Conservation (phyloP, 352 stramenopile genomes). For the Pythium rishiriense region DNA sequence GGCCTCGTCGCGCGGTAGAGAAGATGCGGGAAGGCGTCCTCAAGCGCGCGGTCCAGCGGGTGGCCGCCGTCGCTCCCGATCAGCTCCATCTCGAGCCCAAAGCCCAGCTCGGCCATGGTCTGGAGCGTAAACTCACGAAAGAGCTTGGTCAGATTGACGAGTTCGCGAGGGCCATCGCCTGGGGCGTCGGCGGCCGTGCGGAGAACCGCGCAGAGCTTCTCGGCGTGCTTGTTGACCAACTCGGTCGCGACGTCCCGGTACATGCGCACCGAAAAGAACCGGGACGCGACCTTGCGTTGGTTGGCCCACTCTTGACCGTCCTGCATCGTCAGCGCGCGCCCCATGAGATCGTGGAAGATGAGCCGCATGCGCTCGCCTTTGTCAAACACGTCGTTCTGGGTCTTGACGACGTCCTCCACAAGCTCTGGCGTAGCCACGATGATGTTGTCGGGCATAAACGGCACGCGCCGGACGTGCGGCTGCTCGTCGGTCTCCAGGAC, state of each 20-base stretch:
- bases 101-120: conserved; percentile 32
- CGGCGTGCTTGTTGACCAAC: conserved; percentile 17
- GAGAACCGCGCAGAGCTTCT: conserved; percentile 5
- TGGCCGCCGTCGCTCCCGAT: conserved; percentile 12
- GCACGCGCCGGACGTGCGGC: conserved; percentile 13
- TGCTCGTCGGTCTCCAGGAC: conserved; percentile 3
- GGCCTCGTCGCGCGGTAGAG: conserved; percentile 7
- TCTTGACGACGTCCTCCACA: conserved; percentile 26
- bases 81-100: conserved; percentile 22
- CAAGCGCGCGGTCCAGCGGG: conserved; percentile 12
- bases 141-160: conserved; percentile 22
- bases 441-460: conserved; percentile 12
- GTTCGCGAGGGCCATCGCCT: background rate
- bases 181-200: too few relatives aligned
- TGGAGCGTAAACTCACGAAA: conserved; percentile 28
- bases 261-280: conserved; percentile 20
- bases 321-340: conserved; percentile 18
- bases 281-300: conserved; percentile 20
- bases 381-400: conserved; percentile 22
- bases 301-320: conserved; percentile 23
- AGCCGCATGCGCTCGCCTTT: conserved; percentile 13
- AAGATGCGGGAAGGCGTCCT: background rate
- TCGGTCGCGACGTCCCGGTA: conserved; percentile 11
- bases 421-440: conserved; percentile 13
- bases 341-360: conserved; percentile 20